These are phyloP conservation scores for Dactylellina haptotyla DNA, from an alignment of 2,329 filamentous ascomycete species.

Conservation along the genomic window DNA sequence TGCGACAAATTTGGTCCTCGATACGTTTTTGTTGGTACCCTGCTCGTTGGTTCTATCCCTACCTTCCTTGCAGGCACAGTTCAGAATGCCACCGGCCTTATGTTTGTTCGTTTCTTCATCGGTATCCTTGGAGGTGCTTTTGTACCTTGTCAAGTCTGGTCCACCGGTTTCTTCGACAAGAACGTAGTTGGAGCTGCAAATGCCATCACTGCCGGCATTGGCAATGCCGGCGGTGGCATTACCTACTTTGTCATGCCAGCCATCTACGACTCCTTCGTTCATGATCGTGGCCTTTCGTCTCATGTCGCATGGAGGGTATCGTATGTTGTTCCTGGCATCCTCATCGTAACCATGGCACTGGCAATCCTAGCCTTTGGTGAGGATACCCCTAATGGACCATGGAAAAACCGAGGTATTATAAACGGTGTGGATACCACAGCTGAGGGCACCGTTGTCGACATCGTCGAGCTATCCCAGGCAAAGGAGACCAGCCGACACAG, in stretches of 20 bases:
- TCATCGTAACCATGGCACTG: conserved; percentile 74
- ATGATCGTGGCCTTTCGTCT: conserved; percentile 68
- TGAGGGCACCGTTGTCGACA: conserved; percentile 62
- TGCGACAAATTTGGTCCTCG: conserved; percentile 87
- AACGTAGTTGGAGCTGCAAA: conserved; percentile 91
- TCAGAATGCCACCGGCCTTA: conserved; percentile 73
- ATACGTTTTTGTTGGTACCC: conserved; percentile 77
- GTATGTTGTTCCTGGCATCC: conserved; percentile 83
- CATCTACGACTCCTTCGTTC: conserved; percentile 80
- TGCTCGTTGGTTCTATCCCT: conserved; percentile 82
- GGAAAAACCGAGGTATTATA: conserved; percentile 73
- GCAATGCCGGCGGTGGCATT: conserved; percentile 87
- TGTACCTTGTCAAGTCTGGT: conserved; percentile 91
- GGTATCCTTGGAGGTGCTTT: conserved; percentile 81
- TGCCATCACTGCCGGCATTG: conserved; percentile 82
- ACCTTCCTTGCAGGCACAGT: conserved; percentile 83
- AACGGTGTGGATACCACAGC: conserved; percentile 61
- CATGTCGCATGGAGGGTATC: conserved; percentile 84
- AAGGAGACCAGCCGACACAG: conserved; percentile 22
- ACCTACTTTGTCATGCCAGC: conserved; percentile 96
- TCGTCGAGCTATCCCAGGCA: conserved; percentile 14
- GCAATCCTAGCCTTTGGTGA: conserved; percentile 77
- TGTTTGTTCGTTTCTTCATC: conserved; percentile 80
- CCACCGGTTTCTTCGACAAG: conserved; percentile 91
- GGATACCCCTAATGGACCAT: conserved; percentile 84